Evolutionary conservation across 345 rosid genomes (phyloP), one percentile per base, ranked within the genome.

Genomic region (Eutrema yunnanense): DNA sequence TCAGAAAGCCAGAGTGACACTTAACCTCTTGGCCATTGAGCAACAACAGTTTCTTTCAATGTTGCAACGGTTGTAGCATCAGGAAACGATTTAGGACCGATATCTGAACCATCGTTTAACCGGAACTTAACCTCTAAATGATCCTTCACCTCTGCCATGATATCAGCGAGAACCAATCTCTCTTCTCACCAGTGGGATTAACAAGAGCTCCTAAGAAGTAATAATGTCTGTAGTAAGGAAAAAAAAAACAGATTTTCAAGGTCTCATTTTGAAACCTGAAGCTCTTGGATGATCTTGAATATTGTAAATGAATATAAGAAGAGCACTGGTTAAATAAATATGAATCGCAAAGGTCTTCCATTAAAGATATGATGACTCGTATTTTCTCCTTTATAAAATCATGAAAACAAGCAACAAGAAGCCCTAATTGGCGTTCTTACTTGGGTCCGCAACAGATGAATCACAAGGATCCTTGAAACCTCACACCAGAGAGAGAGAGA

Each of bases 21-120:
- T 65, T 65, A 34, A 94, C 97, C 97, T 86, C 75, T 87, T 65
- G 98, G 98, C 97, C 97, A 91, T 42, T 89, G 89, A 83, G 97
- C 84, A 73, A 94, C 86, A 63, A 91, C 52, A 66, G 82, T 88
- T 79, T 91, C 97, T 79, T 94, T 94, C 90, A 94, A 80, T 57
- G 90, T 86, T 47, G 87, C 82, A 72, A 91, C 88, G 55, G 95
- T 94, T 14, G 97, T 85, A 61, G 95, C 96, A 73, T 86, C 83
- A 34, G 92, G 85, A 78, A 87, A 94, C 61, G 78, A 65, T 77
- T 79, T 88, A 37, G 98, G 98, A 63, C 96, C 98, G 8, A 94
- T 94, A 83, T 89, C 96, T 0, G 95, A 83, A 68, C 96, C 98
- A 74, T 94, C 98, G 2, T 60, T 78, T 74, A 94, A 83, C 48